Conservation (phyloP, 805 yeast genomes). For the Saturnispora mendoncae region DNA sequence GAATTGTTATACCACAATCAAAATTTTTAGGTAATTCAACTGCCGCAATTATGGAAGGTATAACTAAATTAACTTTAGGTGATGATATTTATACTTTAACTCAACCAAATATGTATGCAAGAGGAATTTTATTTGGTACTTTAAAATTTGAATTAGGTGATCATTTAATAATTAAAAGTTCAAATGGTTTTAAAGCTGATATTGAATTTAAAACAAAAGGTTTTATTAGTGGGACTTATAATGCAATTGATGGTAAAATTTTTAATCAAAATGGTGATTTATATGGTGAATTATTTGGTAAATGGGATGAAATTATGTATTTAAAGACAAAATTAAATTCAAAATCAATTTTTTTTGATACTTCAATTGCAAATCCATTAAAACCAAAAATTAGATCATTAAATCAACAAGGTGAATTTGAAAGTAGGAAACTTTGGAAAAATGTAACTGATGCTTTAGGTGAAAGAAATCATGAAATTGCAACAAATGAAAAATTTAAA, state of each 20-base stretch:
- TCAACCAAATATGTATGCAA: conserved; percentile 94
- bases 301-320: conserved; percentile 85
- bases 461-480: conserved; percentile 64
- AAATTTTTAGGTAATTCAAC: conserved; percentile 90
- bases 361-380: conserved; percentile 41
- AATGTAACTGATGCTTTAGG: conserved; percentile 77
- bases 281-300: conserved; percentile 62
- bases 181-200: conserved; percentile 53
- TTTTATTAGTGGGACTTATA: conserved; percentile 84
- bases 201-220: conserved; percentile 95
- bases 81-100: conserved; percentile 76
- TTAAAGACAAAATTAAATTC: conserved; percentile 41
- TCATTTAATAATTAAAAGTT: conserved; percentile 68
- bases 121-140: conserved; percentile 88
- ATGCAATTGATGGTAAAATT: conserved; percentile 72
- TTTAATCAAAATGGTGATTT: conserved; percentile 41
- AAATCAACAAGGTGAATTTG: conserved; percentile 69
- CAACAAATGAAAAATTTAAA: conserved; percentile 80
- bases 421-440: conserved; percentile 78
- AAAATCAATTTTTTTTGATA: conserved; percentile 49
- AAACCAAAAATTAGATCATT: conserved; percentile 71
- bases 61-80: conserved; percentile 59
- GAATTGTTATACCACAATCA: conserved; percentile 79
- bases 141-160: conserved; percentile 90
- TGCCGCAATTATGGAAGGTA: conserved; percentile 95